Percentiles rank a stretch among this genome's conserved stretches.
These are phyloP conservation scores for Coleophoma eucalyptorum DNA, from an alignment of 2,329 filamentous ascomycete species.

Conservation along the genomic window DNA sequence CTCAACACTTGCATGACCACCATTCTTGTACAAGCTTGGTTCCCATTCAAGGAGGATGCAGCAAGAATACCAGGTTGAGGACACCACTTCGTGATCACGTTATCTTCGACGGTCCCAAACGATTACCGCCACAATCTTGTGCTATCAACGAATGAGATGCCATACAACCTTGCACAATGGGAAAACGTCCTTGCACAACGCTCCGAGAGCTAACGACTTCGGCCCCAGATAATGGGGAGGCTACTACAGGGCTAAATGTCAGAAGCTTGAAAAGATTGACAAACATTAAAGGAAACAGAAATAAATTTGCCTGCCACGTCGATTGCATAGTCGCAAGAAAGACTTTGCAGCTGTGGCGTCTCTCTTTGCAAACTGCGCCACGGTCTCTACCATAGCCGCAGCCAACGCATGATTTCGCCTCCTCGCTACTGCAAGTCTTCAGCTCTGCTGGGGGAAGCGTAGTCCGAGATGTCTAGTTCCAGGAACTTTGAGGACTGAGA, in stretches of 20 bases:
- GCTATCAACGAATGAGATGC: constrained; percentile 17
- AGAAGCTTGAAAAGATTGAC: neutral
- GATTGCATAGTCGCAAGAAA: constrained; percentile 1
- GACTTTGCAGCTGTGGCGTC: constrained; percentile 7
- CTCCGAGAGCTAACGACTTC: constrained; percentile 5
- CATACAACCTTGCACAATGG: constrained; percentile 15
- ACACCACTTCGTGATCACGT: constrained; percentile 26
- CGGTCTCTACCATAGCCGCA: constrained; percentile 14
- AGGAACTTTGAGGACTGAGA: neutral
- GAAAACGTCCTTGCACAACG: constrained; percentile 11
- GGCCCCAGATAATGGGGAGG: constrained; percentile 3
- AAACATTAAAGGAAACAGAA: neutral
- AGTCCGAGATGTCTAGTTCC: constrained; percentile 5
- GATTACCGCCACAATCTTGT: constrained; percentile 8
- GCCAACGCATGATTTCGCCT: constrained; percentile 19
- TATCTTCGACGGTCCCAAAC: constrained; percentile 16
- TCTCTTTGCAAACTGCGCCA: constrained; percentile 18
- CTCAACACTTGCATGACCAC: neutral
- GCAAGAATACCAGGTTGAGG: constrained; percentile 10
- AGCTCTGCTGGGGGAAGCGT: constrained; percentile 20
- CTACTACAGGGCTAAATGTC: constrained; percentile 5
- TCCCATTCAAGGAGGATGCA: neutral
- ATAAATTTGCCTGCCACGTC: constrained; percentile 16
- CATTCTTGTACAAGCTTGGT: constrained; percentile 1
- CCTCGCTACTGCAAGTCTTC: constrained; percentile 19